These are phyloP conservation scores for Entomophthora muscae DNA, from an alignment of 371 early-diverging fungal genomes.

Conservation along the genomic window DNA sequence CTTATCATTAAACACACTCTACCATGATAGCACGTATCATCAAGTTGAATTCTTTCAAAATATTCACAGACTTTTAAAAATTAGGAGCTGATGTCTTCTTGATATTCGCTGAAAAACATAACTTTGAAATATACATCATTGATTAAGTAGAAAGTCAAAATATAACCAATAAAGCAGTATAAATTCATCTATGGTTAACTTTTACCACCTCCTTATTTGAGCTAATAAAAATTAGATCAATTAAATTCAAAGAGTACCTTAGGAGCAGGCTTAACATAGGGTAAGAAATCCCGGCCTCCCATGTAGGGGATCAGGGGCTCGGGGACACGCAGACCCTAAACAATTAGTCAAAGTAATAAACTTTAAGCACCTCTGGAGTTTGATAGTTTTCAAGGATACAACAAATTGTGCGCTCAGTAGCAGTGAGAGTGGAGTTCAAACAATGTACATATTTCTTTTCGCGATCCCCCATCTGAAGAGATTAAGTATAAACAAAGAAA, in stretches of 20 bases:
- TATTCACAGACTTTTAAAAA: too few species aligned
- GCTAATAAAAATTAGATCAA: background rate
- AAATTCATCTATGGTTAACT: too few species aligned
- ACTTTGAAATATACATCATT: too few species aligned
- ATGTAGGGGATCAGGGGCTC: conserved; percentile 79
- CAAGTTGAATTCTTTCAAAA: too few species aligned
- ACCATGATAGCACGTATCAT: too few species aligned
- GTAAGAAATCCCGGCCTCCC: conserved; percentile 84
- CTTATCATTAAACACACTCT: too few species aligned
- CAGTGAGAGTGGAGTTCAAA: conserved; percentile 97
- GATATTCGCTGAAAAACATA: too few species aligned
- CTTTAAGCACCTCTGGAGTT: conserved; percentile 34
- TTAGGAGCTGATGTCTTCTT: too few species aligned
- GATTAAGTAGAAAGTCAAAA: too few species aligned
- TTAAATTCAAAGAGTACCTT: conserved; percentile 13
- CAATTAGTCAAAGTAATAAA: conserved; percentile 10
- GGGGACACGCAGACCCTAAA: conserved; percentile 76
- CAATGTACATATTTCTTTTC: conserved; percentile 98
- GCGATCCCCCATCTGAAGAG: conserved; percentile 59
- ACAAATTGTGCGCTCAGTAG: conserved; percentile 96
- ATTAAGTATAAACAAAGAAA: background rate
- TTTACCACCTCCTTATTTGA: too few species aligned
- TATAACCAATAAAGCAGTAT: too few species aligned
- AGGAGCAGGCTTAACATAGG: conserved; percentile 42
- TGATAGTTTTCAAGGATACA: conserved; percentile 98